Evolutionary conservation across 2,329 filamentous ascomycete species (phyloP).

Genomic region (Botrytis elliptica): DNA sequence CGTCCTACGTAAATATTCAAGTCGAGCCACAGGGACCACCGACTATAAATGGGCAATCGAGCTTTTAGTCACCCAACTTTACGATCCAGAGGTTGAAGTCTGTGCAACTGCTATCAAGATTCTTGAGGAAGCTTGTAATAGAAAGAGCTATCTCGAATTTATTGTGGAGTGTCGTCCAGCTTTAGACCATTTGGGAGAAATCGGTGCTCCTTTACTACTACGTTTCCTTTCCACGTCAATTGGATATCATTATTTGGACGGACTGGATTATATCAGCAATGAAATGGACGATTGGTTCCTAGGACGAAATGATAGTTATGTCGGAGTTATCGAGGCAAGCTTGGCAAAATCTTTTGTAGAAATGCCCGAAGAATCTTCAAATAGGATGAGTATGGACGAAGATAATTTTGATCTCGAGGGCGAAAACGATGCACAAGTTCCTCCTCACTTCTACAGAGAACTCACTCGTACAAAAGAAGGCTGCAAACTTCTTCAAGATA

Average conservation of each 20-base stretch:
- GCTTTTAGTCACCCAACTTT: slow-evolving; percentile 94
- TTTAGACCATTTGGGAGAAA: slow-evolving; percentile 92
- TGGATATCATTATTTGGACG: slow-evolving; percentile 95
- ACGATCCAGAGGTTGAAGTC: slow-evolving; percentile 95
- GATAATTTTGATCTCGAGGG: slow-evolving; percentile 45
- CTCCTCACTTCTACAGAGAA: slow-evolving; percentile 97
- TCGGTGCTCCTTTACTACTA: slow-evolving; percentile 86
- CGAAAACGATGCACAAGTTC: slow-evolving; percentile 55
- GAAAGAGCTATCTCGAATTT: slow-evolving; percentile 85
- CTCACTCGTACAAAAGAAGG: slow-evolving; percentile 90
- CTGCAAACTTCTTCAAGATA: slow-evolving; percentile 83
- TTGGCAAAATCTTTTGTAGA: slow-evolving; percentile 75
- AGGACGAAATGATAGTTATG: slow-evolving; percentile 94
- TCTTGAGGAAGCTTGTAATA: slow-evolving; percentile 94
- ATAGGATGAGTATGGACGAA: slow-evolving; percentile 43
- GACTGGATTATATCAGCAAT: slow-evolving; percentile 96
- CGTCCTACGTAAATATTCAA: slow-evolving; percentile 82
- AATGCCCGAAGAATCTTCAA: slow-evolving; percentile 43
- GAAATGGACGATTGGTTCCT: slow-evolving; percentile 99
- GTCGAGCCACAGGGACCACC: slow-evolving; percentile 51
- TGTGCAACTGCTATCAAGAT: slow-evolving; percentile 97
- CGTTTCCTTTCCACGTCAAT: slow-evolving; percentile 95
- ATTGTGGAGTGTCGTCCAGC: slow-evolving; percentile 95
- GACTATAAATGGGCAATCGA: slow-evolving; percentile 96
- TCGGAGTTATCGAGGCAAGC: slow-evolving; percentile 91